These are phyloP conservation scores for Pittosporum tobira DNA, from an alignment of 129 eudicot species.

Conservation along the genomic window DNA sequence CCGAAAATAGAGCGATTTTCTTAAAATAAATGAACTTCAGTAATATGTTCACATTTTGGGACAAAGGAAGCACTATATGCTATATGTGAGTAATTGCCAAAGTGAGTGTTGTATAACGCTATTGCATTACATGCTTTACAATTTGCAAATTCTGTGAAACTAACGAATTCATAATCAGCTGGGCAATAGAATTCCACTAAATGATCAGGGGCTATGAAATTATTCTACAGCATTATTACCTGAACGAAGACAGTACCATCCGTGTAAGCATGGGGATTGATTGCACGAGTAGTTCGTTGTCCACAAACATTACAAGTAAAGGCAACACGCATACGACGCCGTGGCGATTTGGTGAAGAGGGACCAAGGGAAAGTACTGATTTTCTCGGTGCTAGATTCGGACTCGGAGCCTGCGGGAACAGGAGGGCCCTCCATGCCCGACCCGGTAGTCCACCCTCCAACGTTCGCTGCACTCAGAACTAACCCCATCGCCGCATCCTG, in stretches of 20 bases:
- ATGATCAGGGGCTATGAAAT: background rate
- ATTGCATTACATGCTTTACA: background rate
- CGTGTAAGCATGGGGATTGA: constrained; percentile 92
- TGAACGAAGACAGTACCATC: constrained; percentile 96
- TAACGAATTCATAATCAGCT: background rate
- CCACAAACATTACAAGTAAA: constrained; percentile 93
- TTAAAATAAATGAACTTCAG: background rate
- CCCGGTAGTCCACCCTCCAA: constrained; percentile 90
- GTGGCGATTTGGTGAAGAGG: constrained; percentile 89
- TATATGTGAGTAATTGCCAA: too few relatives aligned
- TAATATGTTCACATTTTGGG: too few relatives aligned
- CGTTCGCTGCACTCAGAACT: constrained; percentile 85
- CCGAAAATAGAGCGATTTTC: too few relatives aligned
- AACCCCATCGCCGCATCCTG: constrained; percentile 93
- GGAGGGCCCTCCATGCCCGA: constrained; percentile 94
- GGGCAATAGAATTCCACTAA: too few relatives aligned
- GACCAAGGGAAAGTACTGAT: constrained; percentile 91
- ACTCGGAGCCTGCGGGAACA: constrained; percentile 49
- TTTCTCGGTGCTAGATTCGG: constrained; percentile 37
- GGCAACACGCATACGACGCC: constrained; percentile 88
- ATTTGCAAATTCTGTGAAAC: background rate
- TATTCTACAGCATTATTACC: too few relatives aligned
- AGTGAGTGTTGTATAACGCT: background rate
- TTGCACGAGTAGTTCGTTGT: constrained; percentile 82
- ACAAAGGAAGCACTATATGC: too few relatives aligned